Conservation (phyloP, 768 basidiomycete genomes). For the Guyanaporus albipodus region DNA sequence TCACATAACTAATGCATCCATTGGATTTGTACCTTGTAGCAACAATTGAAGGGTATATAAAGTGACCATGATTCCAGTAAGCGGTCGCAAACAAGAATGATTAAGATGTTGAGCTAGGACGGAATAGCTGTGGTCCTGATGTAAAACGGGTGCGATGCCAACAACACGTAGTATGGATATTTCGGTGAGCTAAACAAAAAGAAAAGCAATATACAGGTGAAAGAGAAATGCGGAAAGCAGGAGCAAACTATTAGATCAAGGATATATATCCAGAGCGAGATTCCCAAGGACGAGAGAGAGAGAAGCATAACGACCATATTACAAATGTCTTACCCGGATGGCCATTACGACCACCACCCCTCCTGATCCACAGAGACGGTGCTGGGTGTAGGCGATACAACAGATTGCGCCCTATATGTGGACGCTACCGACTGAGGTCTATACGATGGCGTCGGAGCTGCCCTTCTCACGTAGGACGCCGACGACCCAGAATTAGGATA, state of each 20-base stretch:
- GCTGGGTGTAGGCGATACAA: slow-evolving; percentile 74
- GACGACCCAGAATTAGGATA: slow-evolving; percentile 17
- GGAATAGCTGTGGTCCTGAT: slow-evolving; percentile 1
- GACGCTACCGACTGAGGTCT: slow-evolving; percentile 48
- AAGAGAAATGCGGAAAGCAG: neutral
- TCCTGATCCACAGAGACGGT: slow-evolving; percentile 67
- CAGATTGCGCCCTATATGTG: slow-evolving; percentile 32
- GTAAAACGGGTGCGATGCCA: neutral
- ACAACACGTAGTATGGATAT: slow-evolving; percentile 16
- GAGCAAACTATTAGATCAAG: slow-evolving; percentile 20
- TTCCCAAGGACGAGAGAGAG: slow-evolving; percentile 5
- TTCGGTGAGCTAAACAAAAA: neutral
- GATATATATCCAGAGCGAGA: slow-evolving; percentile 17
- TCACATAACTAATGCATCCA: slow-evolving; percentile 34
- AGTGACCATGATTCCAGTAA: slow-evolving; percentile 22
- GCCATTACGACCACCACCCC: slow-evolving; percentile 67
- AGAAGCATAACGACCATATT: slow-evolving; percentile 3
- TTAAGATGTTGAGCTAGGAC: slow-evolving; percentile 1
- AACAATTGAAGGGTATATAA: slow-evolving; percentile 38
- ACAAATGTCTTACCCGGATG: slow-evolving; percentile 3
- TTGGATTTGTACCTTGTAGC: slow-evolving; percentile 37
- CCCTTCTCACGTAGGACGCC: slow-evolving; percentile 12
- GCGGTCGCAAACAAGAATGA: slow-evolving; percentile 13
- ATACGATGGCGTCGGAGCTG: slow-evolving; percentile 25
- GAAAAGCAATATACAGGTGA: neutral